Base-by-base conservation (phyloP, 768 basidiomycete species). In the Russula sp. region DNA sequence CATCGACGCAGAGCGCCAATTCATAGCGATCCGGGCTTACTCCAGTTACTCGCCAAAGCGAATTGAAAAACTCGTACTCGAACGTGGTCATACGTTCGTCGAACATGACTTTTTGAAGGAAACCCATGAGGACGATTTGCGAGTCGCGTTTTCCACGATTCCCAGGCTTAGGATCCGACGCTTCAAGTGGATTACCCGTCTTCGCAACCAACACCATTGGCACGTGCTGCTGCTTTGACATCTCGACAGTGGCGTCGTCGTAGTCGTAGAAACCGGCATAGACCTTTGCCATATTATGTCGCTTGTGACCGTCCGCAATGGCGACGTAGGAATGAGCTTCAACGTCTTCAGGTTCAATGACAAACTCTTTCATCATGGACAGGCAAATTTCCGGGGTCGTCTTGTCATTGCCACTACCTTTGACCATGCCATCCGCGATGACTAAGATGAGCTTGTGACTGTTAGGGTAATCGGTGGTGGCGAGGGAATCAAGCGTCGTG, bases 61-160 rank as follows among this genome's bases (percentile, higher is more conserved):
- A 87, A 76, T 99, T 99, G 86, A 99, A 99, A 75, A 98, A 98
- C 76, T 98, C 97, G 74, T 98, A 98, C 77, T 98, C 97, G 73
- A 99, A 95, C 59, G 92, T 96, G 65, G 96, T 97, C 96, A 99
- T 98, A 57, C 97, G 86, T 78, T 99, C 97, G 75, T 99, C 97
- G 69, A 98, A 98, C 95, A 99, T 97, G 70, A 98, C 94, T 75
- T 97, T 98, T 75, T 99, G 97, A 73, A 98, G 79, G 82, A 98
- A 98, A 20, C 83, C 82, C 97, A 99, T 99, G 64, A 98, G 79
- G 55, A 99, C 89, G 70, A 99, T 95, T 75, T 99, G 97, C 72
- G 87, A 90, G 78, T 99, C 97, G 66, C 97, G 96, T 77, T 98
- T 99, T 53, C 97, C 97, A 74, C 97, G 88, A 75, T 99, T 98